Percentiles rank a stretch among this genome's conserved stretches.
Conservation (phyloP, 2,329 filamentous ascomycete species). For the Botrytis hyacinthi region DNA sequence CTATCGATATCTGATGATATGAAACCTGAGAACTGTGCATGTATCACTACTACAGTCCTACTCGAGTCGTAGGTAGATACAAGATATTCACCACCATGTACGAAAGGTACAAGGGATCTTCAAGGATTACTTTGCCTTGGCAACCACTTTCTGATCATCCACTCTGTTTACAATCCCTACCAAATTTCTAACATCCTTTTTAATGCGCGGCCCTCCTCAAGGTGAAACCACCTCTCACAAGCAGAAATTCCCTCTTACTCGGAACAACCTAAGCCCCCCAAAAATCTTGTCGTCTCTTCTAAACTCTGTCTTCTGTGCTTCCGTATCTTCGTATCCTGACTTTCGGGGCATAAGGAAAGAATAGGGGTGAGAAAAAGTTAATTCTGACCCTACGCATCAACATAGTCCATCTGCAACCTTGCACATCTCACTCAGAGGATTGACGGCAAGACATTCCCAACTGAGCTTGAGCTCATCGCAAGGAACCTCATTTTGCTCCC, state of each 20-base stretch:
- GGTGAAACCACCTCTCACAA: constrained; percentile 11
- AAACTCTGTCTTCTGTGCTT: neutral
- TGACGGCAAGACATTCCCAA: constrained; percentile 14
- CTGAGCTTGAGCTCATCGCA: constrained; percentile 2
- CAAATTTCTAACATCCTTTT: constrained; percentile 2
- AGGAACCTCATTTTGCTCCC: constrained; percentile 9
- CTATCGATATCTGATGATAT: neutral
- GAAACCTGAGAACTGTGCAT: neutral
- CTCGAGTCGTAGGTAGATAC: neutral
- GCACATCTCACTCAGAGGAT: neutral
- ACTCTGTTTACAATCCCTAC: constrained; percentile 7
- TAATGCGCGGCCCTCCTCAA: constrained; percentile 11
- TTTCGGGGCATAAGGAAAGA: neutral
- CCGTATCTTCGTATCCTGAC: neutral
- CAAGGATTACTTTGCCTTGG: constrained; percentile 2
- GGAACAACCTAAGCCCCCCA: neutral
- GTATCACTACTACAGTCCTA: neutral
- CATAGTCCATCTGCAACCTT: neutral
- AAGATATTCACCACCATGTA: neutral
- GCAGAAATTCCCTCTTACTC: neutral
- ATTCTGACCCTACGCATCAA: neutral
- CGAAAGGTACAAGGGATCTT: neutral
- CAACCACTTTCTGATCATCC: neutral
- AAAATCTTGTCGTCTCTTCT: neutral
- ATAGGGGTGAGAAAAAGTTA: neutral